These are phyloP conservation scores for Neurospora cerealis DNA, from an alignment of 495 filamentous ascomycete genomes.

Conservation along the genomic window DNA sequence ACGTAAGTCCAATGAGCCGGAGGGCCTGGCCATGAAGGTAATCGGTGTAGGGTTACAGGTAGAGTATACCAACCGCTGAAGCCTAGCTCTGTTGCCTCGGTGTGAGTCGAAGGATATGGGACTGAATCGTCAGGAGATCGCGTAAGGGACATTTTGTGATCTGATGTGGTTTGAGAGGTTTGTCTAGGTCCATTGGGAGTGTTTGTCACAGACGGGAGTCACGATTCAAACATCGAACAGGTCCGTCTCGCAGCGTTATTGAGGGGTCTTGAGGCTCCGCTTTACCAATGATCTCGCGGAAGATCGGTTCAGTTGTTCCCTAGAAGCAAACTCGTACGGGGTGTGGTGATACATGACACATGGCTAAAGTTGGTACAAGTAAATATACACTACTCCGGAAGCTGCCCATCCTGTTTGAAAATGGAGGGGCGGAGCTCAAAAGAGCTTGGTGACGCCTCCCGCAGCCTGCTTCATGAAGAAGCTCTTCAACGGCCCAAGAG, in stretches of 20 bases:
- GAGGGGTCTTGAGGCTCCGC: not conserved
- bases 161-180: not conserved
- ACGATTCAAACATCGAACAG: not conserved
- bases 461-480: conserved; percentile 88
- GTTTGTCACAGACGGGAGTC: not conserved
- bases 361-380: not conserved
- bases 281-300: not conserved
- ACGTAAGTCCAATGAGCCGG: not conserved
- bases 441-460: conserved; percentile 42
- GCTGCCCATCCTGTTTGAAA: not conserved
- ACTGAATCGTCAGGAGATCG: not conserved
- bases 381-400: not conserved
- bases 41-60: not conserved
- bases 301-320: not conserved
- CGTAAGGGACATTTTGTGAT: not conserved
- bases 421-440: conserved; percentile 13
- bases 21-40: not conserved
- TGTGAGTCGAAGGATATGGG: not conserved
- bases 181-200: not conserved
- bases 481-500: conserved; percentile 66
- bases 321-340: not conserved
- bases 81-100: not conserved
- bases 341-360: not conserved
- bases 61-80: not conserved
- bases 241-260: not conserved